Evolutionary conservation across 169 alveolate genomes (phyloP), one percentile per base, ranked within the genome.

Genomic region (Eimeria necatrix): DNA sequence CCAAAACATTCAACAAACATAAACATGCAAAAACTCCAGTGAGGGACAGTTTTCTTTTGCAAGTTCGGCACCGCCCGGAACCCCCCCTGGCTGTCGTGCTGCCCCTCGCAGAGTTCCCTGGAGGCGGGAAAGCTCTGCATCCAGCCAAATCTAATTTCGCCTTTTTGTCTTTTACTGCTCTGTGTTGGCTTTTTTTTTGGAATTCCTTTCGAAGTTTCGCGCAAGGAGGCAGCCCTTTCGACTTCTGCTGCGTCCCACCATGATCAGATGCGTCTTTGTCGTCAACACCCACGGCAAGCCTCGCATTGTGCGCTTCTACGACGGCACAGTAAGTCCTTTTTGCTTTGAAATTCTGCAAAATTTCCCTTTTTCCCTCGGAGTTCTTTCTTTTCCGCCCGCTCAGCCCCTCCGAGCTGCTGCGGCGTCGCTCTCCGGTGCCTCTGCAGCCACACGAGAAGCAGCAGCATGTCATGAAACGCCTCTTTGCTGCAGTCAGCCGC

Each of bases 221-320:
- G 22, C 74, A 61, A 61, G 22, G 7, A 41, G 26, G 49, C 8
- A 8, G 22, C 49, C 74, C 74, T 22, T 52, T 5, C 85, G 85
- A 46, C 85, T 74, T 46, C 3, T 16, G 32, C n/a, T 53, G 64
- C 20, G 20, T 32, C 41, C 41, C 53, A 76, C 9, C 70, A 98
- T 98, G 99, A 98, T 98, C 16, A 97, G 95, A 80, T 97, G 96
- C 26, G 96, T 97, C 52, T 59, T 98, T 49, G 96, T 98, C 88
- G 96, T 97, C 76, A 98, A 98, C 95, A 97, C 93, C 52, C 95
- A 95, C 83, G 99, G 99, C 61, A 97, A 97, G 78, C 98, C 98
- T 9, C 60, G 99, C 70, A 95, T 98, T n/a, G 95, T 95, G 81
- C 97, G 98, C 46, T 97, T 97, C 95, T 98, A 97, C 92, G 97